Percentiles rank a stretch among this genome's conserved stretches.
Evolutionary conservation across 2,329 filamentous ascomycete genomes (phyloP).

Genomic region (Metarhizium sp.): DNA sequence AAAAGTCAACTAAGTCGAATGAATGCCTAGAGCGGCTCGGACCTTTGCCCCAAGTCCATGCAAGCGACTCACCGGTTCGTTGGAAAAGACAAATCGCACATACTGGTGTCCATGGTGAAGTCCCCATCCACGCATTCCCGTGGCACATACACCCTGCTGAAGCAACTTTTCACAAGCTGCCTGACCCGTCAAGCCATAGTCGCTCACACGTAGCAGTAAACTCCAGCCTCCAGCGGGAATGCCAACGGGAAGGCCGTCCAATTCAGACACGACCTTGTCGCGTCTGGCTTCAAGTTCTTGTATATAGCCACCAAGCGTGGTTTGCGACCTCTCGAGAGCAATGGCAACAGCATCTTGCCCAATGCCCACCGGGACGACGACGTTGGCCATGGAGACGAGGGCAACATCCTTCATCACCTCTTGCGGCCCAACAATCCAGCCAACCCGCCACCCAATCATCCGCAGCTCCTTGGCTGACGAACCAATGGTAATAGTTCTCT

Average conservation of each 20-base stretch:
- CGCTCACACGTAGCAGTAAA: neutral
- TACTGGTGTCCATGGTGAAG: no score
- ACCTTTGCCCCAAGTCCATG: no score
- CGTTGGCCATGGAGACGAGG: neutral
- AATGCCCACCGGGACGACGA: neutral
- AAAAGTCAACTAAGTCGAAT: no score
- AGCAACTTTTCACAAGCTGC: no score
- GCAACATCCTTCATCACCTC: neutral
- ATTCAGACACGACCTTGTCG: neutral
- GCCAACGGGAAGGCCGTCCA: neutral
- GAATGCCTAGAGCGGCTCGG: no score
- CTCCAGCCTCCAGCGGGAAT: neutral
- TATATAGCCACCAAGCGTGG: neutral
- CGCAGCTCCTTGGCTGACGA: no score
- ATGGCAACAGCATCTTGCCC: neutral
- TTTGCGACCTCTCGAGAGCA: neutral
- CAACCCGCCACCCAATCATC: no score
- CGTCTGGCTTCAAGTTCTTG: neutral
- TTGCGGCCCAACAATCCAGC: neutral
- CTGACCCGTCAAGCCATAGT: neutral
- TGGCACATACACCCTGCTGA: no score
- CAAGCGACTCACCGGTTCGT: no score
- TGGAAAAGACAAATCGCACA: no score
- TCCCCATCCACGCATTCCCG: no score
- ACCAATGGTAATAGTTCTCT: no score